A percentile compares a stretch with the other conserved stretches of the same genome.
These are phyloP conservation scores for Westerdykella ornata DNA, from an alignment of 2,329 filamentous ascomycete genomes.

Conservation along the genomic window DNA sequence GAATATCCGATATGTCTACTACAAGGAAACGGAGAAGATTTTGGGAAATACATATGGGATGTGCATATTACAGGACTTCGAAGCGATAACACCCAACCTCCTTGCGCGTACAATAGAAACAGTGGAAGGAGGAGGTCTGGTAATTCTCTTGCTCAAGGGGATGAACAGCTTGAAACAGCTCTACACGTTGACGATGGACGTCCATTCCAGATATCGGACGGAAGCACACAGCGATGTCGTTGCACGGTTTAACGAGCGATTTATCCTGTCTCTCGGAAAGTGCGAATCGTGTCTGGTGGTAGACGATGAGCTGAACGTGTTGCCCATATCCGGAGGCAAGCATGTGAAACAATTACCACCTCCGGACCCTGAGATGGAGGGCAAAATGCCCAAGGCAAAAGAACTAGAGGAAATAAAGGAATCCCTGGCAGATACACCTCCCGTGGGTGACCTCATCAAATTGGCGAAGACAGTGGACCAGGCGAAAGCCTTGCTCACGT, in stretches of 20 bases:
- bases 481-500: conserved; percentile 92
- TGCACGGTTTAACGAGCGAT: conserved; percentile 94
- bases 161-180: conserved; percentile 97
- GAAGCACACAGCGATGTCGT: conserved; percentile 94
- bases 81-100: conserved; percentile 94
- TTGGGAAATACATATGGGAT: conserved; percentile 96
- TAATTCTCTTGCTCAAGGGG: conserved; percentile 84
- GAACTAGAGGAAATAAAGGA: conserved; percentile 87
- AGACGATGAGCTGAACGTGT: conserved; percentile 93
- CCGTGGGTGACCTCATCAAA: conserved; percentile 74
- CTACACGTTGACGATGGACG: conserved; percentile 95
- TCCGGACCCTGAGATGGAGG: conserved; percentile 65
- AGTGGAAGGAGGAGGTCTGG: conserved; percentile 89
- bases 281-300: conserved; percentile 93
- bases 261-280: conserved; percentile 89
- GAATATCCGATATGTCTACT: conserved; percentile 98
- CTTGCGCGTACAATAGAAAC: conserved; percentile 94
- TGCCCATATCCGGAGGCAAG: conserved; percentile 94
- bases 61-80: conserved; percentile 97
- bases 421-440: conserved; percentile 74
- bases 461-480: conserved; percentile 90
- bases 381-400: conserved; percentile 59
- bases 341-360: conserved; percentile 76
- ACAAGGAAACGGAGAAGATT: conserved; percentile 99
- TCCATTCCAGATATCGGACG: conserved; percentile 91